Evolutionary conservation across 2,329 filamentous ascomycete species (phyloP), one percentile per base, ranked within the genome.

Genomic region (Rutstroemia sp.): DNA sequence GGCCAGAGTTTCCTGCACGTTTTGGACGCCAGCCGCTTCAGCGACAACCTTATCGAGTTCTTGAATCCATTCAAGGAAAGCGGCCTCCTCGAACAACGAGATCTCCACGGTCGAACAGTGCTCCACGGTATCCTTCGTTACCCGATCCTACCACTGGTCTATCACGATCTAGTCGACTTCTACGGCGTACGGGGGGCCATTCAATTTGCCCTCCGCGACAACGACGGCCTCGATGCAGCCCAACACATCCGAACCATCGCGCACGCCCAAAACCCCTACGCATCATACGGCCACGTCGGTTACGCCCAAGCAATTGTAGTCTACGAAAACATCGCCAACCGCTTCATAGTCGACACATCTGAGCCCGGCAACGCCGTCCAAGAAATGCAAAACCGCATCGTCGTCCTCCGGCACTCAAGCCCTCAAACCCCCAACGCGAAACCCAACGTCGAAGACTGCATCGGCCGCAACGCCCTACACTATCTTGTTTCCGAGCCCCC

Each of bases 1-100:
- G 45, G 50, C 2, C 25, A 57, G 27, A 54, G 39, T 40, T 57
- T 57, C 10, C 19, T 57, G 38, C 50, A 57, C 48, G 55, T 49
- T 54, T 44, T 57, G 12, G 49, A 57, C 14, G 45, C 42, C 25
- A 54, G 34, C 17, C 36, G 38, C 21, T 57, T 57, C 51, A 48
- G 55, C 44, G 55, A 54, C 10, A 42, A 48, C 39, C 38, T 57
- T 6, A 53, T 53, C 16, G 39, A 53, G 19, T 57, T 57, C 16
- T 25, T 57, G 10, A 16, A 9, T 17, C 21, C 39, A 19, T 57
- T 57, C 25, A 54, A 54, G n/a, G 38, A 42, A 21, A 36, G 25
- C 9, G 55, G 45, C 10, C 21, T 57, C 19, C 25, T 57, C n/a
- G 55, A 57, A 19, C 50, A 54, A 17, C 44, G 50, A 21, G 55